Evolutionary conservation across 352 stramenopile species (phyloP).

Genomic region (Phytophthora constricta): DNA sequence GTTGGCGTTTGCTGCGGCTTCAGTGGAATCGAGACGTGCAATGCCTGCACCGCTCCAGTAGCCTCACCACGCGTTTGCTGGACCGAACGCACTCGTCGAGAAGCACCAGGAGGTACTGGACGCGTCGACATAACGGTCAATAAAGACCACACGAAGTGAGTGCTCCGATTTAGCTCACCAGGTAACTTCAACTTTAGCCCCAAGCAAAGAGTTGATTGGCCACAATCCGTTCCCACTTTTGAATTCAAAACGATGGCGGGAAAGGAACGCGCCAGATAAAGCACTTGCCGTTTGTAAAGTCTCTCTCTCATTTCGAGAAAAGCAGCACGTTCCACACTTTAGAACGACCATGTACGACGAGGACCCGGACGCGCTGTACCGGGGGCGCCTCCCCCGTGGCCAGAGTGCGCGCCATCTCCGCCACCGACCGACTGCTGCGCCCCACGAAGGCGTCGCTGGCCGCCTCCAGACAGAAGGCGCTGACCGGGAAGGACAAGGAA

Average conservation of each 20-base stretch:
- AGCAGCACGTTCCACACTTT: background rate
- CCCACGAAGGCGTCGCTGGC: constrained; percentile 68
- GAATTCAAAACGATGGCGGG: background rate
- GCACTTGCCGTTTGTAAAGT: constrained; percentile 33
- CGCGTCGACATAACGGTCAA: constrained; percentile 3
- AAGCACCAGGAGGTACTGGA: constrained; percentile 6
- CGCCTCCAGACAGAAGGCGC: constrained; percentile 44
- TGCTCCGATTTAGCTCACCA: background rate
- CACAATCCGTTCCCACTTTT: background rate
- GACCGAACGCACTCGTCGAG: background rate
- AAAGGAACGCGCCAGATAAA: background rate
- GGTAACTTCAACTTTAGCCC: constrained; percentile 26
- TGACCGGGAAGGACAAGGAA: constrained; percentile 54
- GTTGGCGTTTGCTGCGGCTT: constrained; percentile 58
- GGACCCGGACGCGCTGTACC: constrained; percentile 57
- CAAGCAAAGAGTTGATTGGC: background rate
- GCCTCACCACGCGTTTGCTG: constrained; percentile 27
- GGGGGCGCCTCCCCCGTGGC: constrained; percentile 51
- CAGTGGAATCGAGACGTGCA: constrained; percentile 66
- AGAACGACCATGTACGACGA: constrained; percentile 33
- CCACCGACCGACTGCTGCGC: constrained; percentile 63
- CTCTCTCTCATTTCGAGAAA: constrained; percentile 30
- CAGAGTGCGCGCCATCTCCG: constrained; percentile 59
- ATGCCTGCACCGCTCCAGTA: constrained; percentile 42
- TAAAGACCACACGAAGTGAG: no score